Evolutionary conservation across 768 basidiomycete genomes (phyloP), one percentile per base, ranked within the genome.

Genomic region (Psilocybe cyanescens): DNA sequence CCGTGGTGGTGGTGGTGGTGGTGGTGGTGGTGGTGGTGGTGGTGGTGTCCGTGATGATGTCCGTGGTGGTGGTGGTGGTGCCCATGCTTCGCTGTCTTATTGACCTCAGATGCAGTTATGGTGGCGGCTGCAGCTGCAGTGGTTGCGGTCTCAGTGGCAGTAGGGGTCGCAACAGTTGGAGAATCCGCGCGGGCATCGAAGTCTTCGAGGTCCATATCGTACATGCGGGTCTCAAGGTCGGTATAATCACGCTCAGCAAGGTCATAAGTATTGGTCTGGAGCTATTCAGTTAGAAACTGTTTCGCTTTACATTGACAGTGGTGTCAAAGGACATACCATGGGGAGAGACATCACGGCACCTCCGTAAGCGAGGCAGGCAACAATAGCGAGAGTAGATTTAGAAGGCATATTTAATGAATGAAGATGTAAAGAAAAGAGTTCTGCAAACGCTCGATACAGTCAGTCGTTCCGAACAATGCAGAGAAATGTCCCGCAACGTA

Each of bases 401-500:
- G 66, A 67, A 65, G 66, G 66, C 66, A 67, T 64, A n/a, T 57
- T 64, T 53, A 53, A 60, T 62, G 41, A 61, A 51, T 41, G 60
- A 55, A 60, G 28, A 39, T 62, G 24, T 55, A 58, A 24, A 55
- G 45, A 33, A 47, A 44, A 55, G 57, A 58, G 45, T 56, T 58
- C 63, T 62, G 44, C 24, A 30, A 28, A 49, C 7, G 31, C n/a
- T 4, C 4, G 14, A 45, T 17, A n/a, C 14, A 50, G 52, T 62
- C 52, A 62, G 57, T 30, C 17, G 39, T 31, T 11, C 17, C 33
- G 37, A 35, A 48, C 8, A 8, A 14, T 37, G 5, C 30, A 30
- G 4, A 16, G n/a, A 48, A 14, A 33, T 29, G 29, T 39, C 37
- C 12, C 1, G 19, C 37, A 28, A 52, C 60, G 14, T 31, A 60